Percentiles rank a stretch among this genome's conserved stretches.
phyloP scores from a whole-genome alignment of 2,329 filamentous ascomycete species.

The Zasmidium citrigriseum region DNA sequence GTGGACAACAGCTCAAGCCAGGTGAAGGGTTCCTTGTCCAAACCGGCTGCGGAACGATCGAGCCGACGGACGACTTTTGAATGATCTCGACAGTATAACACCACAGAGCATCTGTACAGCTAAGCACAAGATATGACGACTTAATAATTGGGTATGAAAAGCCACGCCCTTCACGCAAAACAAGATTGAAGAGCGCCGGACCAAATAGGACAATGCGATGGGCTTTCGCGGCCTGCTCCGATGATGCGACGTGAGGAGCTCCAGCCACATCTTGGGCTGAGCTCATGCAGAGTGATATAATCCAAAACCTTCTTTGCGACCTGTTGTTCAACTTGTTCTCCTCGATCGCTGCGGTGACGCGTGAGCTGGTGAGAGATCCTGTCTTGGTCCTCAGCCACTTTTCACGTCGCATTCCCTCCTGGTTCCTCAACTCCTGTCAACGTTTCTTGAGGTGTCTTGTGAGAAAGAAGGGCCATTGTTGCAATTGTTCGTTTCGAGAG shows the following conservation, averaged over 20 bases:
- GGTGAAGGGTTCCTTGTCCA: conserved; percentile 28
- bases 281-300: conserved; percentile 21
- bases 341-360: conserved; percentile 16
- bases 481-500: neutral
- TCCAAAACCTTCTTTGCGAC: conserved; percentile 15
- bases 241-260: conserved; percentile 7
- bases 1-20: conserved; percentile 19
- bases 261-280: conserved; percentile 16
- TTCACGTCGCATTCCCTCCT: neutral
- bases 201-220: neutral
- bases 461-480: neutral
- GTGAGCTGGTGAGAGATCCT: conserved; percentile 6
- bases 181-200: neutral
- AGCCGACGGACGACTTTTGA: conserved; percentile 9
- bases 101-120: conserved; percentile 1
- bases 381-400: conserved; percentile 6
- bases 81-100: conserved; percentile 5
- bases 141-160: neutral
- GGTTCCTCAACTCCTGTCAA: neutral
- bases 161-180: too few species aligned
- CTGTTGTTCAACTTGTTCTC: neutral
- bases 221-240: neutral
- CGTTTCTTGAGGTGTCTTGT: neutral
- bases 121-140: neutral
- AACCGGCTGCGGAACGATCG: conserved; percentile 28